phyloP scores from a whole-genome alignment of 2,329 filamentous ascomycete species.

The Grosmannia clavigera region DNA sequence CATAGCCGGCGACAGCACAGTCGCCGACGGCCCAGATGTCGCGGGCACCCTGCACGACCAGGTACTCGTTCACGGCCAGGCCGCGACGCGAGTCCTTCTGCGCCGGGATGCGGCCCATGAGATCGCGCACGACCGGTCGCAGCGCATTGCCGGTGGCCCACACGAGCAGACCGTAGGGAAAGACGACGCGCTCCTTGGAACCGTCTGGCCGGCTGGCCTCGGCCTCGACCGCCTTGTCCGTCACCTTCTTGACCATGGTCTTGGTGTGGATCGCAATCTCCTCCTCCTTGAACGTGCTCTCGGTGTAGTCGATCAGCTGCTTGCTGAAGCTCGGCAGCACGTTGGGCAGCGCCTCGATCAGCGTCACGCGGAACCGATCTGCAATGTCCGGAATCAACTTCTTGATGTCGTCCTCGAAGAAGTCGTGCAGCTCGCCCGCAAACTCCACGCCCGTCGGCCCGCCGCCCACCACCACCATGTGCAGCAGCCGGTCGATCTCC shows the following conservation, averaged over 20 bases:
- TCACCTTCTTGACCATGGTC: slow-evolving; percentile 98
- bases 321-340: slow-evolving; percentile 98
- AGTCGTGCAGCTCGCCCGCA: slow-evolving; percentile 94
- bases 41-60: slow-evolving; percentile 91
- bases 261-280: slow-evolving; percentile 96
- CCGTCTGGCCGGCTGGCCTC: slow-evolving; percentile 73
- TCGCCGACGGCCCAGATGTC: slow-evolving; percentile 98
- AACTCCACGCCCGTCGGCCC: slow-evolving; percentile 97
- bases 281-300: slow-evolving; percentile 98
- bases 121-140: slow-evolving; percentile 77
- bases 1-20: slow-evolving; percentile 94
- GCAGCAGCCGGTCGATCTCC: slow-evolving; percentile 85
- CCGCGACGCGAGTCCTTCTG: slow-evolving; percentile 93
- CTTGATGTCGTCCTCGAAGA: slow-evolving; percentile 96
- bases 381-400: slow-evolving; percentile 96
- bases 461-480: slow-evolving; percentile 94
- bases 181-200: slow-evolving; percentile 64
- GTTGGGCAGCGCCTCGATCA: slow-evolving; percentile 93
- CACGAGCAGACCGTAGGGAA: slow-evolving; percentile 91
- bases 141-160: slow-evolving; percentile 98
- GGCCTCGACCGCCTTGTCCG: slow-evolving; percentile 83
- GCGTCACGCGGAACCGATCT: slow-evolving; percentile 90
- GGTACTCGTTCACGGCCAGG: slow-evolving; percentile 94
- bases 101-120: slow-evolving; percentile 83
- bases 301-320: slow-evolving; percentile 97